Base-by-base conservation (phyloP, 2,329 filamentous ascomycete species). In the Zymoseptoria passerinii region DNA sequence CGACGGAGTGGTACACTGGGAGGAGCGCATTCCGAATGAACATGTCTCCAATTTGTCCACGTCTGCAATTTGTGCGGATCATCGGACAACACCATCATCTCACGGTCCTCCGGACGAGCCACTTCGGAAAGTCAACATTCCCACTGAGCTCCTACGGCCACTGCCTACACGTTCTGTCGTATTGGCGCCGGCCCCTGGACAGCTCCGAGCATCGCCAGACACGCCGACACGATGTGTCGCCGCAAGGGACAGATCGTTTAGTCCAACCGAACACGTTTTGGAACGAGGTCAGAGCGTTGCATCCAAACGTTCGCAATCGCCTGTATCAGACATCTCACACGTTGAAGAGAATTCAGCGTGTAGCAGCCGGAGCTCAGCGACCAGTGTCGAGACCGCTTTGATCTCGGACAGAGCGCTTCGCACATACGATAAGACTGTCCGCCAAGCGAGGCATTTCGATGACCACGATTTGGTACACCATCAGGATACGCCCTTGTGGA, bases 1-100 rank as follows among this genome's bases (percentile, higher is more conserved):
- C 54, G 68, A 78, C 63, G 77, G 76, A 4, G 71, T 71, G 40
- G 72, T 75, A 28, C 69, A 75, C 54, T 78, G 76, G 75, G 73
- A 73, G 27, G 62, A 66, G 16, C 50, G 19, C 7, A 9, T 52
- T 23, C 19, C n/a, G 13, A 29, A 27, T 2, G 8, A 28, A 13
- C 8, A 27, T 4, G 5, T 28, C 5, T 18, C 50, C 23, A 18
- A 6, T n/a, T 1, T 10, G 4, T n/a, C 28, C 50, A 28, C 7
- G 13, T 7, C 23, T 28, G 4, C 19, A 29, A 28, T 18, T 9
- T 27, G 3, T 9, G 23, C 28, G 16, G n/a, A 28, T 13, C 19
- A 29, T 7, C 8, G 20, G n/a, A 27, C 19, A 9, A 9, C 50
- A 28, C 35, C 35, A 13, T n/a, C 35, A n/a, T 13, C 6, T 16